Base-by-base conservation (phyloP, 2,329 filamentous ascomycete species). In the Volutella citrinella region DNA sequence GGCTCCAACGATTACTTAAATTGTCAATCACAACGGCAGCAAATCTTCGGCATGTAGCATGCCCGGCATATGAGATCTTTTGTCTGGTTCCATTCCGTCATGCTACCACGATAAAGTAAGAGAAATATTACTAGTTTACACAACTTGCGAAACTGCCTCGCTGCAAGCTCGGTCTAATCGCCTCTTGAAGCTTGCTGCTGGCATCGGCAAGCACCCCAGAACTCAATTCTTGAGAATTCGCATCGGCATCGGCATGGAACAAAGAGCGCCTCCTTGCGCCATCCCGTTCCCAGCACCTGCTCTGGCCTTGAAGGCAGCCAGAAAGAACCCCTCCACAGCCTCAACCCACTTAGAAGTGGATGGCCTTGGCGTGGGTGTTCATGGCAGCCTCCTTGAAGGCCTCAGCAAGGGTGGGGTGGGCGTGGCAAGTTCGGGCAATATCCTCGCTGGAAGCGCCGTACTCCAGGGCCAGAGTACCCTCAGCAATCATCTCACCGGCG, bases 321-420 rank as follows among this genome's bases (percentile, higher is more conserved):
- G n/a, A n/a, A n/a, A n/a, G n/a, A n/a, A n/a, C n/a, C n/a, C n/a
- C n/a, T n/a, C n/a, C n/a, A n/a, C n/a, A n/a, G n/a, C n/a, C n/a
- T n/a, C n/a, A n/a, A n/a, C n/a, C n/a, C n/a, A 38, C 36, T 61
- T 86, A 98, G 69, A 85, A 95, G 74, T 98, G 93, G 64, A 98
- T 95, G 49, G 93, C 84, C 75, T 95, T 93, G 57, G 82, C 80
- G 72, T 95, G 89, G 31, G 91, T 96, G 44, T 88, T 87, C 93
- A 98, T 97, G 52, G 93, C 93, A 57, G 93, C 93, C 79, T 98
- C 93, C 78, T 98, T 98, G 79, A 98, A 97, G 27, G 93, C 93
- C 74, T 98, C 93, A 16, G 91, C 82, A 41, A 98, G 76, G 32
- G 90, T 96, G 36, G 93, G 93, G 70, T 98, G 93, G 36, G 93